Evolutionary conservation across 192 early-diverging fungal species (phyloP).

Genomic region (Allomyces arbusculus): DNA sequence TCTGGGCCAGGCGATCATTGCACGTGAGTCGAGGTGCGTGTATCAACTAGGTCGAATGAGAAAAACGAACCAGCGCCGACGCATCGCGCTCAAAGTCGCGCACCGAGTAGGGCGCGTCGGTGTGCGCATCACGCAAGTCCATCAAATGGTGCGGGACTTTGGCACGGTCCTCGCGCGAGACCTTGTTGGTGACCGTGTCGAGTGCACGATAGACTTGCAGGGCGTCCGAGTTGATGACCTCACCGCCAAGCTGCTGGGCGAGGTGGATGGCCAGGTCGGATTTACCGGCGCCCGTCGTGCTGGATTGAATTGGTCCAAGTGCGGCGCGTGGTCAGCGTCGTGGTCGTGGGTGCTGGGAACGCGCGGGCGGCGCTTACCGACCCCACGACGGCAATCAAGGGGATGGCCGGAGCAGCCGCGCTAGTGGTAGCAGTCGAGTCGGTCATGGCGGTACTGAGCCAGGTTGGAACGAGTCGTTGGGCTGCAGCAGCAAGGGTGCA

Average conservation of each 20-base stretch:
- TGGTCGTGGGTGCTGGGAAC: too few species aligned
- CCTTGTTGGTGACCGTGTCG: slow-evolving; percentile 90
- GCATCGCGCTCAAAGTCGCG: slow-evolving; percentile 69
- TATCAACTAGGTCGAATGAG: neutral
- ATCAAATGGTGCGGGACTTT: slow-evolving; percentile 68
- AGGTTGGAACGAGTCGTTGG: too few species aligned
- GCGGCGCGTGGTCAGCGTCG: too few species aligned
- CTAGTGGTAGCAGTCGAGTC: too few species aligned
- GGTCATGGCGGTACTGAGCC: too few species aligned
- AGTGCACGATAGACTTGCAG: slow-evolving; percentile 88
- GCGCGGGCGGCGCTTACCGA: too few species aligned
- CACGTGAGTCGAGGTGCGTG: slow-evolving; percentile 1
- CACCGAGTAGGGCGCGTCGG: slow-evolving; percentile 64
- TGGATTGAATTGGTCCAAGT: too few species aligned
- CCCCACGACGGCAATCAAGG: too few species aligned
- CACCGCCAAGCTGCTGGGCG: slow-evolving; percentile 54
- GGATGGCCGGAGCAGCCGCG: too few species aligned
- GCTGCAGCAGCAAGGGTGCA: too few species aligned
- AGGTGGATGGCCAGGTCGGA: slow-evolving; percentile 79
- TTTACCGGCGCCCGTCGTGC: slow-evolving; percentile 94
- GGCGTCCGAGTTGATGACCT: slow-evolving; percentile 87
- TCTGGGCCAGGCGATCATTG: slow-evolving; percentile 17
- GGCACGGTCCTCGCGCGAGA: slow-evolving; percentile 41
- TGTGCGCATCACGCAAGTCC: slow-evolving; percentile 37
- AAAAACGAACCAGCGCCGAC: slow-evolving; percentile 24